Evolutionary conservation across 2,329 filamentous ascomycete species (phyloP), one percentile per base, ranked within the genome.

Genomic region (Xylaria hypoxylon): DNA sequence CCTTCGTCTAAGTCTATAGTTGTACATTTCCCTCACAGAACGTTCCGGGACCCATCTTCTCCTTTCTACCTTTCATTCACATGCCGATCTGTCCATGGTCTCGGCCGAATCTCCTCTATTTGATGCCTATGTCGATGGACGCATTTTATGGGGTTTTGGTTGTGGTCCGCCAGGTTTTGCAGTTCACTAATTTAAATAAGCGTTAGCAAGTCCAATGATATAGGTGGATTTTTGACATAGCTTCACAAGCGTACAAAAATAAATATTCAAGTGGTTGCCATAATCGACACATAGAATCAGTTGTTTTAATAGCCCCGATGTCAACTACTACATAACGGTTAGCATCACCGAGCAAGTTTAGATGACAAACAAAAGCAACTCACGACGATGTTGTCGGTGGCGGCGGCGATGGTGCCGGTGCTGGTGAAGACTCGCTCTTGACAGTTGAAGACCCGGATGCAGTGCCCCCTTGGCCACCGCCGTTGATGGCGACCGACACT

Each of bases 401-500:
- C 33, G 53, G 53, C 13, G 51, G 63, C 4, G 59, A 38, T 22
- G 65, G 57, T 38, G 45, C 51, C 2, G 65, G 65, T 28, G 56
- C 52, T 19, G 56, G 50, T 28, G 61, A 63, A 15, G 64, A 62
- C 11, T 61, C 59, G 51, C 50, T 62, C 31, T 64, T 62, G n/a
- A 62, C 59, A 35, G 60, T 50, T 26, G 62, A 53, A 10, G 65
- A 38, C 4, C 65, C 62, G n/a, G 65, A 58, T 3, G 64, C 33
- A 7, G 38, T 47, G 24, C 45, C 45, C 5, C 53, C 56, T 62
- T 60, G 64, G 28, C 48, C 59, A 15, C 60, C 24, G 28, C 63
- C 63, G 17, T 56, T 22, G 3, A 64, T 55, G 28, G 59, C 48
- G 19, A 65, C 68, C 26, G 68, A 59, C 2, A 70, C 62, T 22